phyloP scores from a whole-genome alignment of 768 basidiomycete species.

The Lactarius hatsudake region DNA sequence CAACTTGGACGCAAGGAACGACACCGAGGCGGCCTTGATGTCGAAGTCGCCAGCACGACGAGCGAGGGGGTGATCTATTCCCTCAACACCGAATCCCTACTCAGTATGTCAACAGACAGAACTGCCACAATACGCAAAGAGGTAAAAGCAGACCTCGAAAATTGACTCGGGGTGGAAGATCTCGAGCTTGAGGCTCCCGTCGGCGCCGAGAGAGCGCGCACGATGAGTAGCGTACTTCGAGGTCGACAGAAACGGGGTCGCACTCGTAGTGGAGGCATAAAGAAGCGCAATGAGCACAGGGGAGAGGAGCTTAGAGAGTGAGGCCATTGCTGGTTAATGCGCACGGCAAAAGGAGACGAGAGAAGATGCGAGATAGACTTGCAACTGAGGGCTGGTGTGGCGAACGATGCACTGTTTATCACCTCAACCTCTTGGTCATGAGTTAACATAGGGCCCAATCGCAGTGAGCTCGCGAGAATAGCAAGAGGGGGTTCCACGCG shows the following conservation, averaged over 20 bases:
- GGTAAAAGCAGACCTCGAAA: conserved; percentile 27
- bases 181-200: conserved; percentile 26
- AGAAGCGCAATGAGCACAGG: conserved; percentile 29
- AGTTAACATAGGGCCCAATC: neutral
- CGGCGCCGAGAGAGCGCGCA: conserved; percentile 25
- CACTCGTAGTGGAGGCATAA: conserved; percentile 26
- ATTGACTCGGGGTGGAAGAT: conserved; percentile 33
- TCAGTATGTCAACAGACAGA: neutral
- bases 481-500: neutral
- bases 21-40: conserved; percentile 29
- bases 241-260: conserved; percentile 26
- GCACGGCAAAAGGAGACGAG: neutral
- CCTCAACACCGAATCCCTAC: conserved; percentile 30
- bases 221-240: conserved; percentile 31
- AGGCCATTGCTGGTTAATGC: conserved; percentile 17
- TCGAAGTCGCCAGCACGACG: conserved; percentile 28
- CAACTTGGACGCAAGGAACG: conserved; percentile 30
- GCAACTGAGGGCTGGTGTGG: neutral
- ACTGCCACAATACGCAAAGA: neutral
- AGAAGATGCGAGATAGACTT: neutral
- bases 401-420: neutral
- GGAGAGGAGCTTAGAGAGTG: conserved; percentile 28
- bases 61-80: conserved; percentile 30
- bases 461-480: neutral
- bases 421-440: neutral